Conservation (phyloP, 345 rosid genomes). For the Carallia pectinifolia region DNA sequence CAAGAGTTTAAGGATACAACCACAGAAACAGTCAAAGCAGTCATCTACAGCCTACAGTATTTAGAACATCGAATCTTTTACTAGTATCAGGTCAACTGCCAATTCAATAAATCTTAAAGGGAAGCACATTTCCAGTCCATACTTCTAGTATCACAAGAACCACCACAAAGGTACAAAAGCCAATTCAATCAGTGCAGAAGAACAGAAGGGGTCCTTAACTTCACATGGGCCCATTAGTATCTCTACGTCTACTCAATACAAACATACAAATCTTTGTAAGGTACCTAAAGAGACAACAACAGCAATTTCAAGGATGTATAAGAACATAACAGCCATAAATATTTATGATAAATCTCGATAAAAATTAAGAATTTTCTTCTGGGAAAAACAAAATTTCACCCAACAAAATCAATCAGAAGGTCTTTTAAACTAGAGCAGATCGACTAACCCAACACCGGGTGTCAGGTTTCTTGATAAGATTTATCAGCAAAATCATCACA, state of each 20-base stretch:
- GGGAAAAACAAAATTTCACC: not conserved
- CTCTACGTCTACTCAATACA: not conserved
- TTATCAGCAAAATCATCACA: not conserved
- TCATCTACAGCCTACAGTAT: no score
- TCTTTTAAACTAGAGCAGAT: not conserved
- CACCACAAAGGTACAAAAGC: not conserved
- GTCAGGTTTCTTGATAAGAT: not conserved
- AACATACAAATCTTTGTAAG: not conserved
- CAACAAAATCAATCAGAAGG: not conserved
- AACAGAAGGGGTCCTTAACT: not conserved
- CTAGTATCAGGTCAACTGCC: constrained; percentile 7
- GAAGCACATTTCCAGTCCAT: not conserved
- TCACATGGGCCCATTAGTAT: not conserved
- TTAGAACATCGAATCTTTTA: no score
- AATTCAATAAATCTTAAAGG: not conserved
- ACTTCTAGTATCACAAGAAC: not conserved
- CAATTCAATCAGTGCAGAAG: not conserved
- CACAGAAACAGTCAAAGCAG: no score
- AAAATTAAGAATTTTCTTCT: not conserved
- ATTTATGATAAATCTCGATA: not conserved
- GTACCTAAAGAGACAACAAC: not conserved
- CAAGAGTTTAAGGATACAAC: no score
- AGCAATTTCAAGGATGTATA: not conserved
- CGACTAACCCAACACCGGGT: not conserved
- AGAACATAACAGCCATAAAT: not conserved